A percentile compares a stretch with the other conserved stretches of the same genome.
These are phyloP conservation scores for Francoa sonchifolia DNA, from an alignment of 441 rosid genomes.

Conservation along the genomic window DNA sequence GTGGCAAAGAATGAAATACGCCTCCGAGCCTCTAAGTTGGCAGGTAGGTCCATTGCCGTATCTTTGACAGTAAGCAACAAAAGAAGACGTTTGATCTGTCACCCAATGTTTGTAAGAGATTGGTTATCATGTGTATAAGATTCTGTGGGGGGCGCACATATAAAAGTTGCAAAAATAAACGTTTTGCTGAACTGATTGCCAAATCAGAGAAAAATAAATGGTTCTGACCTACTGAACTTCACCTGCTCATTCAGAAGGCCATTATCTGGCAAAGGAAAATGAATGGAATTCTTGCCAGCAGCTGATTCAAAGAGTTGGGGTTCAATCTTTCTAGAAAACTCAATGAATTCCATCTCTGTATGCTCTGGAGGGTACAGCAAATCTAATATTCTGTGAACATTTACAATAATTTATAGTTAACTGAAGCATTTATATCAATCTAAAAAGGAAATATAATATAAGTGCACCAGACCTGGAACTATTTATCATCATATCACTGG, in stretches of 20 bases:
- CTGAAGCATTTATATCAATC: conserved; percentile 11
- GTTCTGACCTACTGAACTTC: neutral
- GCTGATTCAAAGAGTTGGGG: conserved; percentile 67
- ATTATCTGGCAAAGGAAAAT: conserved; percentile 75
- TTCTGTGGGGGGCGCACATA: too few species aligned
- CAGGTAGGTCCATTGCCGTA: conserved; percentile 84
- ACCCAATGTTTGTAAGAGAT: conserved; percentile 17
- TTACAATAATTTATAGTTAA: conserved; percentile 7
- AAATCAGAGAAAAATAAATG: neutral
- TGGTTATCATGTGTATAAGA: conserved; percentile 9
- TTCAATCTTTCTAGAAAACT: conserved; percentile 40
- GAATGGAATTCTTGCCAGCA: conserved; percentile 36
- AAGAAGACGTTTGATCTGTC: conserved; percentile 72
- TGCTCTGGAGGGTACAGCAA: conserved; percentile 25
- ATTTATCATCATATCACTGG: conserved; percentile 74
- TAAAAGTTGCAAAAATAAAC: too few species aligned
- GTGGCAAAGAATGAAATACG: conserved; percentile 94
- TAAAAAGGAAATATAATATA: conserved; percentile 9
- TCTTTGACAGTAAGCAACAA: conserved; percentile 73
- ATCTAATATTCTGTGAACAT: conserved; percentile 44
- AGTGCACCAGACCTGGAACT: conserved; percentile 50
- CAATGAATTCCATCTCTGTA: conserved; percentile 22
- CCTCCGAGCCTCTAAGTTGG: conserved; percentile 76
- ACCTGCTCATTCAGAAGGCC: conserved; percentile 57
- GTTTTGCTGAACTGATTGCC: neutral